Base-by-base conservation (phyloP, 192 early-diverging fungal species). In the Backusella westeae region DNA sequence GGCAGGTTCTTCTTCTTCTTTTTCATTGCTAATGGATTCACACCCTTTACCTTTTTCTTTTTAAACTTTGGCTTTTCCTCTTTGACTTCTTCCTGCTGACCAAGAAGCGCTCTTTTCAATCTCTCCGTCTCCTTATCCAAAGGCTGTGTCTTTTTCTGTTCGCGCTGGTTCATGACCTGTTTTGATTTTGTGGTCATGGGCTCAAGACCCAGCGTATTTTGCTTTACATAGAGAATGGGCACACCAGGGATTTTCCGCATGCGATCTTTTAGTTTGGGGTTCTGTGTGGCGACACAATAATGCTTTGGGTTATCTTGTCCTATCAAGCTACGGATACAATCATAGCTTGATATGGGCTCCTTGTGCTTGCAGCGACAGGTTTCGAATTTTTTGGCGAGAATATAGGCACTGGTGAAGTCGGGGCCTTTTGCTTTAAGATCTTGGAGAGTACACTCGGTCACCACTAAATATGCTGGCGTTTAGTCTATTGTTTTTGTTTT, bases 21-120 rank as follows among this genome's bases (percentile, higher is more conserved):
- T 82, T 96, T 98, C 52, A 94, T 77, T 32, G 94, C 94, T 15
- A 98, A 81, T 67, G 95, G 95, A 76, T 98, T 98, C 5, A 94
- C 94, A 32, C 91, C 92, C 79, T 92, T 92, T 59, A 80, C 78
- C 78, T 87, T 90, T 76, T 77, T 85, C 83, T 89, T 86, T 56
- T 79, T 35, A 67, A 86, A 77, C 46, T 78, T 77, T 41, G 78
- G 71, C 76, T 73, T 67, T 76, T 77, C 59, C 77, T 75, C 23
- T 70, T 84, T 59, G 69, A 76, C 65, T 81, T 83, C 76, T 78
- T 78, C 73, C 75, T 67, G 75, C 59, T 63, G 35, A 53, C 59
- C 71, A 73, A 94, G 82, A 87, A 83, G 85, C 72, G 82, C 68
- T 49, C 85, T 74, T 39, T 89, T 93, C 79, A 87, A 74, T 19